phyloP scores from a whole-genome alignment of 257 asterid genomes.

The Fraxinus excelsior region DNA sequence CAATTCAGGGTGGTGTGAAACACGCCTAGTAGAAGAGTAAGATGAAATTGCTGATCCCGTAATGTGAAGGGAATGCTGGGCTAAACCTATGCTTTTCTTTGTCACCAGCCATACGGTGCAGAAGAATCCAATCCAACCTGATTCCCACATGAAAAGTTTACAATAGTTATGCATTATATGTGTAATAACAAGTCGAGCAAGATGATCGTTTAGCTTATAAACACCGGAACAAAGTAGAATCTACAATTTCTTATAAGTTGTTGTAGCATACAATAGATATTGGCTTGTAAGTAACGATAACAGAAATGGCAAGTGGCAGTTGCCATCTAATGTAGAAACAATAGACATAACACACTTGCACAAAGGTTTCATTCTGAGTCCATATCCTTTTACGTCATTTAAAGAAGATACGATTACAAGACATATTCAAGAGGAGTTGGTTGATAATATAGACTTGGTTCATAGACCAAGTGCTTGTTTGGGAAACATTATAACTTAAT shows the following conservation, averaged over 20 bases:
- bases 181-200: neutral
- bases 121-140: slow-evolving; percentile 91
- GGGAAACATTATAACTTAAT: too few relatives aligned
- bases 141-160: neutral
- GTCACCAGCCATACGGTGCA: slow-evolving; percentile 58
- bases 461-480: neutral
- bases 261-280: neutral
- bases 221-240: neutral
- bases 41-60: slow-evolving; percentile 69
- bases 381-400: neutral
- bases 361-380: neutral
- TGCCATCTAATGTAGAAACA: neutral
- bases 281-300: neutral
- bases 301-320: neutral
- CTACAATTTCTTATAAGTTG: neutral
- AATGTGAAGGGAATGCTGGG: slow-evolving; percentile 48
- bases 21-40: slow-evolving; percentile 48
- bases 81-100: slow-evolving; percentile 49
- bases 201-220: too few relatives aligned
- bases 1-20: slow-evolving; percentile 16
- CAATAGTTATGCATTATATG: neutral
- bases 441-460: neutral
- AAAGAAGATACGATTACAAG: neutral
- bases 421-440: neutral
- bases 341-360: neutral